Conservation (phyloP, 805 yeast species). For the Candida jianshihensis region DNA sequence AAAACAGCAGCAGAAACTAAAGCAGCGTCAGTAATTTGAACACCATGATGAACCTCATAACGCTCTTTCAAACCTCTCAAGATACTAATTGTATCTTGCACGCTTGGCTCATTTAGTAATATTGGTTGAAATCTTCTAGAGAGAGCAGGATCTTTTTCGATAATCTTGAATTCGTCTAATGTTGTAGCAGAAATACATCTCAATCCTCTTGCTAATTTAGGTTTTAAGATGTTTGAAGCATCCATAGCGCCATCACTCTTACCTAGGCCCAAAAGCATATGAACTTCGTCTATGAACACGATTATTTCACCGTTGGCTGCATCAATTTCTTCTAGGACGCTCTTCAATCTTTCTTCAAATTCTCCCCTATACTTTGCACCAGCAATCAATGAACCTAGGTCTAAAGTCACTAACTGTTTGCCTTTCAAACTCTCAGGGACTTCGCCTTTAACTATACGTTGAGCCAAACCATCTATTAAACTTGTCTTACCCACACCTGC, state of each 20-base stretch:
- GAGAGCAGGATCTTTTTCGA: constrained; percentile 93
- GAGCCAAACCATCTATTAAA: constrained; percentile 93
- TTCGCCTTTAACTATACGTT: constrained; percentile 82
- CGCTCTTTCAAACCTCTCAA: constrained; percentile 89
- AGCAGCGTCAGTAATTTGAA: constrained; percentile 86
- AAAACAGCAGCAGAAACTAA: constrained; percentile 89
- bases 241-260: constrained; percentile 94
- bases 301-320: constrained; percentile 69
- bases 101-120: constrained; percentile 78
- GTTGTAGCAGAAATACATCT: constrained; percentile 98
- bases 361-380: constrained; percentile 97
- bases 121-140: constrained; percentile 94
- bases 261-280: constrained; percentile 83
- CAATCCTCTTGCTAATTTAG: constrained; percentile 88
- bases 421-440: constrained; percentile 93
- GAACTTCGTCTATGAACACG: constrained; percentile 86
- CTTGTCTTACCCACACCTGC: constrained; percentile 99
- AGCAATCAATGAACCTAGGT: constrained; percentile 81
- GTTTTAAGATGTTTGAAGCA: constrained; percentile 88
- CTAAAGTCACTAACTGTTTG: constrained; percentile 76
- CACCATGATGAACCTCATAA: constrained; percentile 97
- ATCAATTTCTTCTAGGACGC: constrained; percentile 77
- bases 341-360: constrained; percentile 83
- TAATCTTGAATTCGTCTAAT: constrained; percentile 86
- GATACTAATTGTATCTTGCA: constrained; percentile 85